Conservation (phyloP, 768 basidiomycete species). For the Ephemerocybe angulata region DNA sequence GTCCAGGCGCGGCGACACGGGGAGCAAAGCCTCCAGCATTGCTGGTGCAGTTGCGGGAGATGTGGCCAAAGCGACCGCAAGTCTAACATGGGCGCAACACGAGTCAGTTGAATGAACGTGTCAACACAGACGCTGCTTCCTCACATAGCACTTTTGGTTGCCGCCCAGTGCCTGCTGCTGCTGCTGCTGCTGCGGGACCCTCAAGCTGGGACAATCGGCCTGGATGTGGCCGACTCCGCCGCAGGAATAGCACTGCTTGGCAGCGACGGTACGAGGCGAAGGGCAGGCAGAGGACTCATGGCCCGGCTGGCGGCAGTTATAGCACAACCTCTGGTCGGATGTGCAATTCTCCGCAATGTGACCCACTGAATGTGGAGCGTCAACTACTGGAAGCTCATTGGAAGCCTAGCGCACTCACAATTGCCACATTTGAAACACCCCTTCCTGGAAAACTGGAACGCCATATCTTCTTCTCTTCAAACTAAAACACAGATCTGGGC, state of each 20-base stretch:
- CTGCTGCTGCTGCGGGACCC: constrained; percentile 66
- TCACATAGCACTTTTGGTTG: constrained; percentile 82
- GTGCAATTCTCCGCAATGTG: constrained; percentile 92
- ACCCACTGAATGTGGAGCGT: constrained; percentile 54
- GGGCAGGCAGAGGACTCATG: constrained; percentile 90
- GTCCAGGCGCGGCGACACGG: constrained; percentile 71
- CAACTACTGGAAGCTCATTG: constrained; percentile 9
- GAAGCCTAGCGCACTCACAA: constrained; percentile 47
- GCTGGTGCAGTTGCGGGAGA: constrained; percentile 71
- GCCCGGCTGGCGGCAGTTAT: constrained; percentile 93
- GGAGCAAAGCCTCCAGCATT: constrained; percentile 50
- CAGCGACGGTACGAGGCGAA: constrained; percentile 73
- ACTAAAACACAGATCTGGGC: constrained; percentile 24
- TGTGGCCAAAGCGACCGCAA: constrained; percentile 80
- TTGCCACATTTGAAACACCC: constrained; percentile 95
- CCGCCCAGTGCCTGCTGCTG: no score
- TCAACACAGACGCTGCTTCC: constrained; percentile 19
- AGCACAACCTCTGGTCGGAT: constrained; percentile 85
- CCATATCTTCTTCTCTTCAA: constrained; percentile 52
- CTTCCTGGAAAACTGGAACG: constrained; percentile 81
- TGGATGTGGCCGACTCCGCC: constrained; percentile 90
- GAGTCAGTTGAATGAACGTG: constrained; percentile 1
- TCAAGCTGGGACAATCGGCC: constrained; percentile 80
- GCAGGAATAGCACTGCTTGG: constrained; percentile 92
- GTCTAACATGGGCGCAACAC: constrained; percentile 50